Evolutionary conservation across 2,329 filamentous ascomycete species (phyloP), one percentile per base, ranked within the genome.

Genomic region (Diaporthe citriasiana): DNA sequence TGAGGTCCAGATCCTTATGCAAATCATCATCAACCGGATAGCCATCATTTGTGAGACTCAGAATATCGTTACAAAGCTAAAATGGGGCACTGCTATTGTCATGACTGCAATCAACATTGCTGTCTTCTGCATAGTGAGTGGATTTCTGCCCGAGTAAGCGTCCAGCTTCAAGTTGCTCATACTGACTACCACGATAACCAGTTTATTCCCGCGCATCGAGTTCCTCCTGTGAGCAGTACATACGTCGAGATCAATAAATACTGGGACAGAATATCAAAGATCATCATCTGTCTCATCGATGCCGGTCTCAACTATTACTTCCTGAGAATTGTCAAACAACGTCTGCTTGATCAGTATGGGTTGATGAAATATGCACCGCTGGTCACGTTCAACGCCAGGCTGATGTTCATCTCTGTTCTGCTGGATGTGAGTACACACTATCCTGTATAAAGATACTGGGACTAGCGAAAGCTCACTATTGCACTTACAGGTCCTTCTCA

Each of bases 21-120:
- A 89, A 76, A 89, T 90, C 60, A 88, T 89, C 76, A 85, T 89
- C 78, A 89, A 89, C 76, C 84, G 88, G 70, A 86, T 89, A 30
- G 82, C 84, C 0, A 83, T 90, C 51, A 85, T 89, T 47, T 82
- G 85, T 17, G 83, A 86, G 19, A 80, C 84, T 56, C 81, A 80
- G 33, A 79, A 77, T 0, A 84, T 82, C 2, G 82, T 85, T 9
- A 35, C 68, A 0, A 79, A 77, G 19, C 76, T 90, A 38, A 89
- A 89, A 80, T 88, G 85, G 85, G 82, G 82, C 0, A 85, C 85
- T 0, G 82, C 86, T 0, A 51, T 79, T 0, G 22, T 86, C 4
- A 87, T 90, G 68, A 86, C 84, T 1, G 42, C 80, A 15, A 86
- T 90, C 76, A 89, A 90, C 65, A 83, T 90, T 27, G 84, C 84